Evolutionary conservation across 495 filamentous ascomycete species (phyloP).

Genomic region (Mycothermus thermophilus): DNA sequence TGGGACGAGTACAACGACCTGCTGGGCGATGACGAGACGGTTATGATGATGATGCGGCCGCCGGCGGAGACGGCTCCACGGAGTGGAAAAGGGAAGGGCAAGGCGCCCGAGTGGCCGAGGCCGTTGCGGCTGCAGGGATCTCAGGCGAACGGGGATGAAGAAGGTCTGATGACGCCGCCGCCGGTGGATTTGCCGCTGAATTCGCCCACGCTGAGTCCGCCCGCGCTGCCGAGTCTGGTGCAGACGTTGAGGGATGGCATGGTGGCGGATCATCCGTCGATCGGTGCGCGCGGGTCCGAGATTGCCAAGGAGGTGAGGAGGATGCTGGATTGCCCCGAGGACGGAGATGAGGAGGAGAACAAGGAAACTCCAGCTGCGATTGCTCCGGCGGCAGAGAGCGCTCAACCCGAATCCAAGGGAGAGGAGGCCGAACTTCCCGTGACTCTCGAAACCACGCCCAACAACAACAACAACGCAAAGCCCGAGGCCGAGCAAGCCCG

Average conservation of each 20-base stretch:
- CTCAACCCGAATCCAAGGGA: too few species aligned
- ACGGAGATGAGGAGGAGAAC: constrained; percentile 12
- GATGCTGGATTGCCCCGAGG: constrained; percentile 18
- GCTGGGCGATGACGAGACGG: constrained; percentile 45
- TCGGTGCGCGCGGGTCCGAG: constrained; percentile 32
- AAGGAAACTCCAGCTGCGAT: background rate
- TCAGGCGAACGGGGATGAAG: constrained; percentile 14
- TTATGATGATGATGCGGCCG: constrained; percentile 40
- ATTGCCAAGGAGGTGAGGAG: constrained; percentile 34
- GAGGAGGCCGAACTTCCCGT: too few species aligned
- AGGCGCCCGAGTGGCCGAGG: constrained; percentile 31
- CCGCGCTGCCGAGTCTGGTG: constrained; percentile 18
- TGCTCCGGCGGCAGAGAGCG: too few species aligned
- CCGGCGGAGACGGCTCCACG: too few species aligned
- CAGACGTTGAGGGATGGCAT: constrained; percentile 16
- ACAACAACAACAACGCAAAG: too few species aligned
- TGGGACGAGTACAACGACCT: constrained; percentile 94
- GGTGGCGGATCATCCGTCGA: constrained; percentile 19
- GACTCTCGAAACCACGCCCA: background rate
- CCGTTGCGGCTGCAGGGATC: constrained; percentile 33
- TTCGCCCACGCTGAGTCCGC: constrained; percentile 25
- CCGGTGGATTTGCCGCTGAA: too few species aligned
- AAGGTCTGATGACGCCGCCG: too few species aligned
- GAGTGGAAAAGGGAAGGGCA: too few species aligned
- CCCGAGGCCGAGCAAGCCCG: constrained; percentile 16